Conservation (phyloP, 148 eudicot genomes). For the Talinum fruticosum region DNA sequence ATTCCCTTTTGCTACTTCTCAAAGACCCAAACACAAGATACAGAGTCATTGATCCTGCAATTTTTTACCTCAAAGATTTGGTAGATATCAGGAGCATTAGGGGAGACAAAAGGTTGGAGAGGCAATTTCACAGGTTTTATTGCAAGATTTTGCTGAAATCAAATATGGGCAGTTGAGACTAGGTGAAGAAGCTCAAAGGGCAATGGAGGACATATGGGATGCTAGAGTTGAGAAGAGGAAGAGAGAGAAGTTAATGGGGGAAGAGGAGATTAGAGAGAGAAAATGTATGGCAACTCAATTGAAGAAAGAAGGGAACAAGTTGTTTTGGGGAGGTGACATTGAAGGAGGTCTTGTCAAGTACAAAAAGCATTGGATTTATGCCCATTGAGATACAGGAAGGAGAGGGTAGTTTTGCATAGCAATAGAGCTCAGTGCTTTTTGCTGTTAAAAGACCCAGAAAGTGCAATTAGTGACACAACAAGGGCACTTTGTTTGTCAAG, state of each 20-base stretch:
- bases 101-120: conserved; percentile 47
- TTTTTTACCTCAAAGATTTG: conserved; percentile 53
- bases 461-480: conserved; percentile 71
- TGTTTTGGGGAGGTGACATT: conserved; percentile 51
- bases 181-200: conserved; percentile 32
- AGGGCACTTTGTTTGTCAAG: conserved; percentile 59
- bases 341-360: conserved; percentile 54
- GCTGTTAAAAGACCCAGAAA: conserved; percentile 43
- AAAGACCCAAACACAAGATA: conserved; percentile 57
- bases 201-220: conserved; percentile 55
- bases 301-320: conserved; percentile 66
- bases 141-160: conserved; percentile 48
- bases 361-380: conserved; percentile 60
- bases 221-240: conserved; percentile 54
- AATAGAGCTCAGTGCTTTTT: conserved; percentile 86
- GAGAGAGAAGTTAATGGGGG: conserved; percentile 44
- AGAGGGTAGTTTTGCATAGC: conserved; percentile 70
- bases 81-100: conserved; percentile 45
- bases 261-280: conserved; percentile 46
- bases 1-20: conserved; percentile 63
- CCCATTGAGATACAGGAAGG: conserved; percentile 58
- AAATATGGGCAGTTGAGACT: conserved; percentile 41
- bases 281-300: conserved; percentile 39
- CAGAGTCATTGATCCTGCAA: conserved; percentile 45
- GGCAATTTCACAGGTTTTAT: conserved; percentile 46